phyloP scores from a whole-genome alignment of 75 land plant species.

The Pinus taeda region DNA sequence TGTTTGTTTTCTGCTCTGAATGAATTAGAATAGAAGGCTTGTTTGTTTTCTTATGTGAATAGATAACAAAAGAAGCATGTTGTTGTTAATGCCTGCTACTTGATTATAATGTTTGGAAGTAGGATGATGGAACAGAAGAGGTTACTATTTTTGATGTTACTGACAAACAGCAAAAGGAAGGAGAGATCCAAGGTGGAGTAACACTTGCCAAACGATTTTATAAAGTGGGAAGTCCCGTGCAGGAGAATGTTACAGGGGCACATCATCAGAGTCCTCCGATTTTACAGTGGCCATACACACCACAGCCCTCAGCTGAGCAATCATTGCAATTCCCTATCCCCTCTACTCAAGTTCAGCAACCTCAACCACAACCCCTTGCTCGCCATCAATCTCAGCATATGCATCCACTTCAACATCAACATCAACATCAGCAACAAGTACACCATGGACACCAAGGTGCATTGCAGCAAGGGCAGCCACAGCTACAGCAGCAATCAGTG shows the following conservation, averaged over 20 bases:
- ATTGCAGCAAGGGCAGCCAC: background rate
- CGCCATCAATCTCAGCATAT: background rate
- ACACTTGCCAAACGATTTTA: constrained; percentile 3
- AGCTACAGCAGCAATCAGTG: background rate
- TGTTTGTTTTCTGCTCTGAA: background rate
- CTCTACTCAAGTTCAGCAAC: too few species aligned
- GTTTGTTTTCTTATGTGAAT: background rate
- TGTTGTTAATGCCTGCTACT: background rate
- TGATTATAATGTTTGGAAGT: background rate
- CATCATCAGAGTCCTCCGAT: constrained; percentile 7
- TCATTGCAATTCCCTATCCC: too few species aligned
- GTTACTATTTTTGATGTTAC: background rate
- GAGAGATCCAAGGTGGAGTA: constrained; percentile 12
- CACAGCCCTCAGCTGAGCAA: too few species aligned
- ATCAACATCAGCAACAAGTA: constrained; percentile 1
- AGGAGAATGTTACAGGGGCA: constrained; percentile 9
- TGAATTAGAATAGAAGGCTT: background rate
- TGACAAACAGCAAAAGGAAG: constrained; percentile 5
- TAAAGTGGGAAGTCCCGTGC: constrained; percentile 9
- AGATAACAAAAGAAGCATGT: background rate
- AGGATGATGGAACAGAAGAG: background rate
- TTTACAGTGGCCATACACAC: too few species aligned
- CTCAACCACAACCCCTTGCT: too few species aligned
- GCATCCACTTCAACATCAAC: background rate
- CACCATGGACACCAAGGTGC: constrained; percentile 4